These are phyloP conservation scores for Telopea speciosissima DNA, from an alignment of 177 flowering plant genomes.

Conservation along the genomic window DNA sequence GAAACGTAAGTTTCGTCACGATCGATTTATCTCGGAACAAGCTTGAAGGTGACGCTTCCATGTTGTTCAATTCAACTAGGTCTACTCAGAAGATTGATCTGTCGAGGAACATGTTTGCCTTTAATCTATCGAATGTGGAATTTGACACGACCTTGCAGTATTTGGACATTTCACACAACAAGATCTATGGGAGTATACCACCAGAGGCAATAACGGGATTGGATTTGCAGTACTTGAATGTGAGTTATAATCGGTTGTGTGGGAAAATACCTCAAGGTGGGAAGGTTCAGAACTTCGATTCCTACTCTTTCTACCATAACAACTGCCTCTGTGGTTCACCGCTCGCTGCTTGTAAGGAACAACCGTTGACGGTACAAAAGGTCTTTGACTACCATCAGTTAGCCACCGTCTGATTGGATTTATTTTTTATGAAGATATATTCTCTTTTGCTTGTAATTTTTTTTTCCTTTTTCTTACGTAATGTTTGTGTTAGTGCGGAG, in stretches of 20 bases:
- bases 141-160: conserved; percentile 7
- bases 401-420: no score
- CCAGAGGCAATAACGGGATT: conserved; percentile 7
- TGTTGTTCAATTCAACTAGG: conserved; percentile 5
- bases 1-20: background rate
- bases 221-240: conserved; percentile 3
- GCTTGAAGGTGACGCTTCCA: conserved; percentile 11
- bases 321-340: conserved; percentile 23
- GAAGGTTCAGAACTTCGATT: conserved; percentile 4
- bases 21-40: conserved; percentile 2
- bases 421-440: no score
- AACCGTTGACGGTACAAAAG: no score
- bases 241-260: conserved; percentile 16
- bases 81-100: background rate
- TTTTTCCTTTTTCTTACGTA: no score
- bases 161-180: no score
- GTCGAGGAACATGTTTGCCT: conserved; percentile 8
- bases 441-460: no score
- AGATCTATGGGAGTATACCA: conserved; percentile 15
- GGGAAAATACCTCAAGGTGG: conserved; percentile 13
- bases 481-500: no score
- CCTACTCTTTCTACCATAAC: conserved; percentile 12
- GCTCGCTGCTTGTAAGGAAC: background rate
- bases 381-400: no score
- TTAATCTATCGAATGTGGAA: no score